Evolutionary conservation across 2,329 filamentous ascomycete species (phyloP), one percentile per base, ranked within the genome.

Genomic region (Gaeumannomyces tritici): DNA sequence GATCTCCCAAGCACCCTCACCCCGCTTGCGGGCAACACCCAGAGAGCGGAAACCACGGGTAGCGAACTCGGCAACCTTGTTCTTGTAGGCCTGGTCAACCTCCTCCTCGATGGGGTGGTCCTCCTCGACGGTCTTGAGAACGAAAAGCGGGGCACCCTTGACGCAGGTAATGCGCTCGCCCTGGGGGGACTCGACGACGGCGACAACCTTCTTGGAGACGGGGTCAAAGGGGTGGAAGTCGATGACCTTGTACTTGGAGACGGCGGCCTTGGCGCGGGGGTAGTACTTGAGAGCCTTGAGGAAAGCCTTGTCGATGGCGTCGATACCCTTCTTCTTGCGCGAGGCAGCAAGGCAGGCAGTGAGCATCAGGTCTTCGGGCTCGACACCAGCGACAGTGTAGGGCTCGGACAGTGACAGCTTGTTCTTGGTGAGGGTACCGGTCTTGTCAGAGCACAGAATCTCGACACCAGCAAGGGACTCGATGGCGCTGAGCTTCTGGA

Each of bases 291-390:
- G 86, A 27, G 89, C 84, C 81, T 95, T 96, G 69, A 96, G 83
- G 82, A 96, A 96, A 73, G 91, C 91, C 83, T 93, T 95, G 83
- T 96, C 92, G 69, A 96, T 96, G 68, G 92, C 90, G 73, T 96
- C 91, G 67, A 96, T 93, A 80, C 91, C 91, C 83, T 96, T 96
- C 84, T 93, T 93, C 85, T 95, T 96, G 80, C 91, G 89, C 68
- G 89, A 93, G 66, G 91, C 91, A 71, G 91, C 91, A 71, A 96
- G 79, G 75, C 91, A 96, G 71, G 91, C 91, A 79, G 91, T 95
- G 67, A 96, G 83, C 90, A 96, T 96, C 66, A 96, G 88, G 70
- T 96, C 91, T 75, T 95, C 89, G 47, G 89, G 84, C 68, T 93
- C 89, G 64, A 96, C 89, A 71, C 91, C 91, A 65, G 84, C 81